Base-by-base conservation (phyloP, 345 rosid species). In the Linum trigynum region DNA sequence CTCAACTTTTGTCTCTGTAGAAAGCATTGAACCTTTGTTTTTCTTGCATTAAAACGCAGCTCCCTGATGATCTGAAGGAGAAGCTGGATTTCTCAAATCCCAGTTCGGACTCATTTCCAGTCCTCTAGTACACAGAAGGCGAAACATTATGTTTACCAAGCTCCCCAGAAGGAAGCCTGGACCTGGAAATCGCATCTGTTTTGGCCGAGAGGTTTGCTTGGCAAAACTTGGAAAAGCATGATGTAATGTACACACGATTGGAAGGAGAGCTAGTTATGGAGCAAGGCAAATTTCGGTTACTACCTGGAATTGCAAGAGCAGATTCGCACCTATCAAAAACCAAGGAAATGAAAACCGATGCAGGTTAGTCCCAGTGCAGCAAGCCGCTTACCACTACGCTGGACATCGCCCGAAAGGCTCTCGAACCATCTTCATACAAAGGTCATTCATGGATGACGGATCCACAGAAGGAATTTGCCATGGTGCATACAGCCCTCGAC, bases 161-260 rank as follows among this genome's bases (percentile, higher is more conserved):
- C 58, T 16, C 53, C 9, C 2, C 65, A 23, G 72, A 75, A 66
- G 73, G 78, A 12, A 66, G 71, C 48, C 15, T 63, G 42, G 78
- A 79, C 16, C 23, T 90, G 17, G 86, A 81, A 65, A 85, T 92
- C 65, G 67, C 74, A 56, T 56, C 90, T n/a, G 87, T 86, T 62
- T 65, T 82, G 70, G 82, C 74, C 65, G 69, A 86, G 53, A 68
- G 51, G 58, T 69, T 82, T 65, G 66, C 57, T 4, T 86, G 91
- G 95, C 85, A 64, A 68, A 78, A 68, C 38, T 63, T 76, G 53
- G 74, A 70, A 69, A 73, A 67, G 38, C 66, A 78, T 42, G 80
- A 72, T 67, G 12, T 68, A 57, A 41, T 41, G 45, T 4, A 41
- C 61, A 62, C 90, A 7, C 80, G 96, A 73, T 69, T 92, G 67